phyloP scores from a whole-genome alignment of 2,329 filamentous ascomycete species.

The Fusarium multiceps region DNA sequence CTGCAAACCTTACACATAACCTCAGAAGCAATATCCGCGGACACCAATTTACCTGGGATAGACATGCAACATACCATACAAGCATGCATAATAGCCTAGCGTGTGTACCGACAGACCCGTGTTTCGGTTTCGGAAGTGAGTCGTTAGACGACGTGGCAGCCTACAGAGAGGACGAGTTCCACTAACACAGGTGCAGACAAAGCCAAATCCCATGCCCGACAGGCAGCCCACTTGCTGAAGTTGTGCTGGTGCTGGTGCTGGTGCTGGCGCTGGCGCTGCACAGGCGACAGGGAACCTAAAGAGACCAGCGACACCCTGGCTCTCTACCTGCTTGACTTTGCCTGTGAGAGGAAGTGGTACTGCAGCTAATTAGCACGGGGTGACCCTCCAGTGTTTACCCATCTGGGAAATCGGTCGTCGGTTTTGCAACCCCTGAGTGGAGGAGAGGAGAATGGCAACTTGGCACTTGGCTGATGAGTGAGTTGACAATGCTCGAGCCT shows the following conservation, averaged over 20 bases:
- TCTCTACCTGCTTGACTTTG: constrained; percentile 3
- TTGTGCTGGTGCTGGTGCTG: constrained; percentile 10
- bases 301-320: background rate
- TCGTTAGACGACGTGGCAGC: constrained; percentile 40
- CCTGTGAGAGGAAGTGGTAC: background rate
- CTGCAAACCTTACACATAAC: background rate
- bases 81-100: constrained; percentile 10
- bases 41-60: background rate
- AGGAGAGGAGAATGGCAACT: constrained; percentile 20
- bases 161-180: constrained; percentile 28
- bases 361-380: constrained; percentile 9
- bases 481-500: constrained; percentile 3
- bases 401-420: constrained; percentile 20
- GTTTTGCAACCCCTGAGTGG: constrained; percentile 29
- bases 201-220: constrained; percentile 11
- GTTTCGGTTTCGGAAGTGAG: constrained; percentile 33
- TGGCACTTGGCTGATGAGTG: constrained; percentile 26
- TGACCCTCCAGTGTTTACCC: constrained; percentile 15
- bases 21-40: background rate
- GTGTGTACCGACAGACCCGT: constrained; percentile 11
- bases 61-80: background rate
- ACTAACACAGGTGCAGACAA: constrained; percentile 11
- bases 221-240: constrained; percentile 21
- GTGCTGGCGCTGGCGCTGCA: constrained; percentile 17
- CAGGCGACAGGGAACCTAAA: constrained; percentile 4